Base-by-base conservation (phyloP, 371 early-diverging fungal species). In the Mucor sp. region DNA sequence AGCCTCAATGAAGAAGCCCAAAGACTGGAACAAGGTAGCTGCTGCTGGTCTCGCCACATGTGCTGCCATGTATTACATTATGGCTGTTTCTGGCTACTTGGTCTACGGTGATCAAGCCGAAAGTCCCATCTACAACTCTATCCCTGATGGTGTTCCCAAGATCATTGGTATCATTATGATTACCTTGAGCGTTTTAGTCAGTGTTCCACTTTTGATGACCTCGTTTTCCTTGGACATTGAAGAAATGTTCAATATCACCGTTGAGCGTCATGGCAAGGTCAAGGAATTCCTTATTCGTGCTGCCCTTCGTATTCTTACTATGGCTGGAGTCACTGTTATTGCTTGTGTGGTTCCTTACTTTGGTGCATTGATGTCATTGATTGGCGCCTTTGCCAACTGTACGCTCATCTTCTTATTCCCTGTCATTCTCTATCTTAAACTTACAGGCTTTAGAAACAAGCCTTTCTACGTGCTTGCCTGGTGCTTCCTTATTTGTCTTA, bases 401-500 rank as follows among this genome's bases (percentile, higher is more conserved):
- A 77, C 87, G 69, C 82, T 94, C 39, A 91, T 93, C 32, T 94
- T 95, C 72, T 87, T 95, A 25, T 87, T 95, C 68, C 96, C 96
- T 3, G 84, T 94, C 19, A 65, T 90, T 23, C 93, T 90, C 70
- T 92, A 95, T 74, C 74, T 90, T 28, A 86, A 88, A 65, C 75
- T 96, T 15, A 93, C 87, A 74, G 90, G 91, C 14, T 70, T 87
- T 71, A 68, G 80, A 23, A 82, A 73, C 47, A 87, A 93, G 17
- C 72, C 85, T 11, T 65, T 78, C 39, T 63, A 74, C 35, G 92
- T 91, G 70, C 79, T 89, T 48, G 68, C 76, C 6, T 81, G 87
- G 80, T 89, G 88, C 64, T 66, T 64, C 21, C 68, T 89, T 15
- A 85, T 91, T 48, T 66, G 91, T 25, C 3, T 85, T 27, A 66